These are phyloP conservation scores for Hypoxylon rickii DNA, from an alignment of 495 filamentous ascomycete species.

Conservation along the genomic window DNA sequence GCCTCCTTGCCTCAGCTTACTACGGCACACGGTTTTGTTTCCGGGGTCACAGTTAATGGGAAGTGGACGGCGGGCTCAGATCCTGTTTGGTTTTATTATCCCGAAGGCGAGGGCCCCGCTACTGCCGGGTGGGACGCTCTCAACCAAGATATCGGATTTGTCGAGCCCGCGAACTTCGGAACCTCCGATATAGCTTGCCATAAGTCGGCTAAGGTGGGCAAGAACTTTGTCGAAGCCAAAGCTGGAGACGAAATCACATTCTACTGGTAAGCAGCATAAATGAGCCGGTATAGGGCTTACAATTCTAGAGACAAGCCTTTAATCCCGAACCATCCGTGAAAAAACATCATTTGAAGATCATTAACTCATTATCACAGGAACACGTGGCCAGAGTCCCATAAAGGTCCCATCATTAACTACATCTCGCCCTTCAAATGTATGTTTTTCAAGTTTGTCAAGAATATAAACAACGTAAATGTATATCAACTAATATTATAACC, in stretches of 20 bases:
- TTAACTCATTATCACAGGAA: too few relatives aligned
- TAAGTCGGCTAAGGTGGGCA: constrained; percentile 39
- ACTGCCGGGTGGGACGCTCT: constrained; percentile 47
- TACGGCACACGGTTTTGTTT: constrained; percentile 65
- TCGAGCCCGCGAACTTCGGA: constrained; percentile 47
- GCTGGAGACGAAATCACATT: constrained; percentile 42
- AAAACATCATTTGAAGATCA: too few relatives aligned
- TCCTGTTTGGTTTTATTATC: constrained; percentile 28
- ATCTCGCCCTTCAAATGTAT: constrained; percentile 65
- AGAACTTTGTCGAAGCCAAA: constrained; percentile 35
- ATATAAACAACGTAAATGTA: too few relatives aligned
- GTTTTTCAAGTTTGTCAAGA: too few relatives aligned
- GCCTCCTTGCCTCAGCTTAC: constrained; percentile 2
- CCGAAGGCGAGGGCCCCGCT: not conserved
- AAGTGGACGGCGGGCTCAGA: constrained; percentile 16
- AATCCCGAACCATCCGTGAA: too few relatives aligned
- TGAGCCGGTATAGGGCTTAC: too few relatives aligned
- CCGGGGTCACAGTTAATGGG: constrained; percentile 63
- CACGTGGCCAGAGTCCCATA: constrained; percentile 51
- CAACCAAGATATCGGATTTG: constrained; percentile 58
- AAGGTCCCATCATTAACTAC: constrained; percentile 52
- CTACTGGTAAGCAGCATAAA: too few relatives aligned
- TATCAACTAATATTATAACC: too few relatives aligned
- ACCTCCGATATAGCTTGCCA: constrained; percentile 49
- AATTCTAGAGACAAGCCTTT: too few relatives aligned